Conservation (phyloP, 768 basidiomycete species). For the Tulasnella sp. region DNA sequence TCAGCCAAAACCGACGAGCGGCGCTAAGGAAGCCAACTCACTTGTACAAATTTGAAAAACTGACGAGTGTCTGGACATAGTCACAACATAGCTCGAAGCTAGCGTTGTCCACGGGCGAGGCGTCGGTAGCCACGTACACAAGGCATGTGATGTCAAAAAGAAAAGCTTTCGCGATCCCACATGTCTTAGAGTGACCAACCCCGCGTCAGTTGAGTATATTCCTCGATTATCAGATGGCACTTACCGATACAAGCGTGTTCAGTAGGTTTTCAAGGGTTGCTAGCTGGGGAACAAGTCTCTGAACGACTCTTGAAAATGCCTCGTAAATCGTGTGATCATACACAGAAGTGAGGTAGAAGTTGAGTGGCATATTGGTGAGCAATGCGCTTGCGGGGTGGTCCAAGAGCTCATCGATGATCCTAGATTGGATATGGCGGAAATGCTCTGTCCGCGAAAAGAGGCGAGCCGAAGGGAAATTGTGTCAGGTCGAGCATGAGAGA, state of each 20-base stretch:
- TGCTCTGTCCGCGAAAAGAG: slow-evolving; percentile 45
- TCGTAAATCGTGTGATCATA: slow-evolving; percentile 88
- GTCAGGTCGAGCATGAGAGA: neutral
- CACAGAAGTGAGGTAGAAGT: slow-evolving; percentile 85
- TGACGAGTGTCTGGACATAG: slow-evolving; percentile 74
- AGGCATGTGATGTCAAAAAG: slow-evolving; percentile 77
- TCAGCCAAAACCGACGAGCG: neutral
- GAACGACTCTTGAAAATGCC: slow-evolving; percentile 80
- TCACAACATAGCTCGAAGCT: slow-evolving; percentile 86
- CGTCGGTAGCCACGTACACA: slow-evolving; percentile 87
- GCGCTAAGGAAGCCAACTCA: slow-evolving; percentile 24
- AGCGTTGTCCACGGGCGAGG: slow-evolving; percentile 77
- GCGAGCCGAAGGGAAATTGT: slow-evolving; percentile 1
- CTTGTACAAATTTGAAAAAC: slow-evolving; percentile 81
- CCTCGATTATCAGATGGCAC: slow-evolving; percentile 20
- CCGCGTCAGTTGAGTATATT: neutral
- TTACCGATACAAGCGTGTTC: slow-evolving; percentile 69
- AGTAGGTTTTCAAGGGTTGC: slow-evolving; percentile 80
- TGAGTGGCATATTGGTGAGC: slow-evolving; percentile 59
- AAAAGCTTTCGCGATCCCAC: slow-evolving; percentile 86
- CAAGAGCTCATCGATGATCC: slow-evolving; percentile 66
- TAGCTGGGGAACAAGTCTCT: slow-evolving; percentile 72
- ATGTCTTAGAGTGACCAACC: slow-evolving; percentile 44
- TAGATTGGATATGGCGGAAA: slow-evolving; percentile 80
- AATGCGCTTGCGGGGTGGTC: slow-evolving; percentile 41